Evolutionary conservation across 2,329 filamentous ascomycete genomes (phyloP).

Genomic region (Fusarium torulosum): DNA sequence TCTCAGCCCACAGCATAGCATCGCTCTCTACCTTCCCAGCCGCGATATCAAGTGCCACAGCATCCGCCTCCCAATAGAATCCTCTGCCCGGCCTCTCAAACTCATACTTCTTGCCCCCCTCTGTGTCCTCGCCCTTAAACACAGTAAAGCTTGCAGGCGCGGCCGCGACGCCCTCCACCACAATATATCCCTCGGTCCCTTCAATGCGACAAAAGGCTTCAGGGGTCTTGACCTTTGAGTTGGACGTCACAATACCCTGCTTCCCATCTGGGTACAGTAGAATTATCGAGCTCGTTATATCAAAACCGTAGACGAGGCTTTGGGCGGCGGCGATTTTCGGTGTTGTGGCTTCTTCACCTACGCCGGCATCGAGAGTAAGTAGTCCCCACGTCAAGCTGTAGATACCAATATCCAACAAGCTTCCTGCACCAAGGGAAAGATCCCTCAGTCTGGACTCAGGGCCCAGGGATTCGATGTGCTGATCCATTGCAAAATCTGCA

Average conservation of each 20-base stretch:
- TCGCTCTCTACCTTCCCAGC: slow-evolving; percentile 54
- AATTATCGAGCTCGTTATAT: slow-evolving; percentile 54
- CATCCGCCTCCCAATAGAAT: slow-evolving; percentile 62
- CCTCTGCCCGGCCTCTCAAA: slow-evolving; percentile 55
- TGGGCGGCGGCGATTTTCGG: slow-evolving; percentile 56
- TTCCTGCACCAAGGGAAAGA: slow-evolving; percentile 57
- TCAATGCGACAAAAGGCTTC: slow-evolving; percentile 56
- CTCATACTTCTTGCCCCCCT: slow-evolving; percentile 51
- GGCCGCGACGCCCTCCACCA: slow-evolving; percentile 53
- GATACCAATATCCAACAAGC: slow-evolving; percentile 59
- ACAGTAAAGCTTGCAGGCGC: slow-evolving; percentile 55
- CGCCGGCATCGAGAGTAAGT: slow-evolving; percentile 50
- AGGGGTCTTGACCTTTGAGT: slow-evolving; percentile 47
- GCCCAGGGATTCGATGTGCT: slow-evolving; percentile 51
- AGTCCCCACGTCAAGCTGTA: slow-evolving; percentile 58
- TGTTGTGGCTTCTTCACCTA: slow-evolving; percentile 44
- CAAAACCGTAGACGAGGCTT: slow-evolving; percentile 52
- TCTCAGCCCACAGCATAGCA: slow-evolving; percentile 61
- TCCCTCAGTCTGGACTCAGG: slow-evolving; percentile 53
- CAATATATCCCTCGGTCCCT: slow-evolving; percentile 55
- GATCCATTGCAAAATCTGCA: slow-evolving; percentile 57
- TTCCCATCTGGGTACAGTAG: slow-evolving; percentile 55
- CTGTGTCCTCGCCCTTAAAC: slow-evolving; percentile 44
- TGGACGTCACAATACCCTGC: slow-evolving; percentile 58
- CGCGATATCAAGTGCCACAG: slow-evolving; percentile 56